Evolutionary conservation across 306 rosid species (phyloP), one percentile per base, ranked within the genome.

Genomic region (Rosa multiflora): DNA sequence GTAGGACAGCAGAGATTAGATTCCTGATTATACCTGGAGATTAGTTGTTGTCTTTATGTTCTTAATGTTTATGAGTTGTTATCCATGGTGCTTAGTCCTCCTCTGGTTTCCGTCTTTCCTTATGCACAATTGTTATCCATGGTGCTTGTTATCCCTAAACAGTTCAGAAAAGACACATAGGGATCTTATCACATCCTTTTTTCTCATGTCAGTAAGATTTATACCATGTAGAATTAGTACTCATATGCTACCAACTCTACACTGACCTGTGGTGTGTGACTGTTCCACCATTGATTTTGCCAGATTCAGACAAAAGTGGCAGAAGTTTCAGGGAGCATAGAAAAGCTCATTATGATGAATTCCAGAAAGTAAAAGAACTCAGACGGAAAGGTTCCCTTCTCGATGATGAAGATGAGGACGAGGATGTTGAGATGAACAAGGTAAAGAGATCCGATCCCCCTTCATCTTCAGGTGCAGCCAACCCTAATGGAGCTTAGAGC

Each of bases 291-390:
- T n/a, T 58, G 68, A 76, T 68, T 1, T 26, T 77, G 40, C 79
- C 82, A 75, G 93, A 85, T 87, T 84, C 90, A 79, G 97, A 87
- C 43, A 89, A 81, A 83, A 88, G 56, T 40, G 58, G 83, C 78
- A 12, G 14, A 80, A 86, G 85, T 51, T 94, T 94, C 64, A 90
- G 84, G 83, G 92, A 91, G 86, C 97, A 84, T 66, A 85, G 98
- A 74, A 94, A 78, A 83, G 97, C 94, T 81, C 98, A 94, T 82
- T 94, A 94, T 59, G 89, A 94, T 83, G 98, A 94, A 82, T 94
- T 81, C 81, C 92, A 82, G 62, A 94, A 89, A 88, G 93, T 91
- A 46, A 90, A 78, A 88, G 98, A 91, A 87, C 90, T 84, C 40
- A 88, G 85, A 48, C 81, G 81, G 63, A 87, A 84, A 21, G 93